Conservation (phyloP, 23 red algal species). For the Gracilaria gracilis region DNA sequence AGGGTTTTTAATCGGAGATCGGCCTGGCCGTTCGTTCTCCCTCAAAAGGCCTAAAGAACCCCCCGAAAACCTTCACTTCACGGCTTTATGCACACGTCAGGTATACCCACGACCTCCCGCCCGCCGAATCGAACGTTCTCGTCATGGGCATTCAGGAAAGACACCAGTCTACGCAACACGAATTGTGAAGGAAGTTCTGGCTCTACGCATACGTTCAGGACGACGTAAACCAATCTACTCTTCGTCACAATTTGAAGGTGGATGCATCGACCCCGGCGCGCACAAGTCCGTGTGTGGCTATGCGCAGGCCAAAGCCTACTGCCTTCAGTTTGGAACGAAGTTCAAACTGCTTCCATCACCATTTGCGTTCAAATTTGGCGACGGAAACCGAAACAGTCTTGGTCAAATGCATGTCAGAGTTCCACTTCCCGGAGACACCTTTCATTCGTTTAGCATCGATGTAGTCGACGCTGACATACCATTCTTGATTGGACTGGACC, state of each 20-base stretch:
- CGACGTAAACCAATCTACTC: neutral
- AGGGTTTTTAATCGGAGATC: conserved; percentile 1
- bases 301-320: conserved; percentile 4
- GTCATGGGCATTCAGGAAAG: too few species aligned
- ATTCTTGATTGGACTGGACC: conserved; percentile 2
- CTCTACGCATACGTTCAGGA: neutral
- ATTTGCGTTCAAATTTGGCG: conserved; percentile 5
- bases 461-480: neutral
- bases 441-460: neutral
- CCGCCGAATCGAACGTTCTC: too few species aligned
- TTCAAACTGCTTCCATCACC: conserved; percentile 22
- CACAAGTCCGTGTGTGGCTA: neutral
- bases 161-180: neutral
- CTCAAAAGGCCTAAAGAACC: neutral
- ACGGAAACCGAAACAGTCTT: conserved; percentile 2
- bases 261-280: neutral
- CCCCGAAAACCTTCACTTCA: too few species aligned
- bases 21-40: neutral
- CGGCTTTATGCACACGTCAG: too few species aligned
- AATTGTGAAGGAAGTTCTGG: neutral
- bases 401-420: neutral
- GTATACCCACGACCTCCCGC: neutral
- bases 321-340: neutral
- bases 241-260: neutral
- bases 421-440: neutral